Evolutionary conservation across 2,329 filamentous ascomycete species (phyloP).

Genomic region (Ilyonectria robusta): DNA sequence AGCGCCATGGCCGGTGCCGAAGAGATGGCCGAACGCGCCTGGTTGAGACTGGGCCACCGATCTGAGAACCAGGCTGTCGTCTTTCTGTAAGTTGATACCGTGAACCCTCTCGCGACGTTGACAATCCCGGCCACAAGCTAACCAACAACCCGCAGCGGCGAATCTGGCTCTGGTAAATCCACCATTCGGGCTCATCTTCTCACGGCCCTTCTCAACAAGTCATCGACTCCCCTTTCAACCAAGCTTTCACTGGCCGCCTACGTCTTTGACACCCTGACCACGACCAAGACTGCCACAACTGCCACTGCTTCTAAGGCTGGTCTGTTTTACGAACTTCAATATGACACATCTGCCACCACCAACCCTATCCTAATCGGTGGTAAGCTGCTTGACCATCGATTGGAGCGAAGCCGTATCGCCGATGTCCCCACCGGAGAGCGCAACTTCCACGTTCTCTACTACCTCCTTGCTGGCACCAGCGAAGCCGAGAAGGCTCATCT

Average conservation of each 20-base stretch:
- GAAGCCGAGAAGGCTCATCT: slow-evolving; percentile 91
- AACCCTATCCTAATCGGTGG: slow-evolving; percentile 93
- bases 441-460: slow-evolving; percentile 97
- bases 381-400: slow-evolving; percentile 92
- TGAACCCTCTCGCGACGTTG: not conserved
- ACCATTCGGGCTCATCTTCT: slow-evolving; percentile 92
- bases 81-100: slow-evolving; percentile 80
- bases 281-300: slow-evolving; percentile 96
- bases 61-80: slow-evolving; percentile 94
- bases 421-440: slow-evolving; percentile 95
- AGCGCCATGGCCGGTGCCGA: slow-evolving; percentile 94
- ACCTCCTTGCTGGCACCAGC: slow-evolving; percentile 93
- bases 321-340: slow-evolving; percentile 95
- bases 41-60: slow-evolving; percentile 85
- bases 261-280: slow-evolving; percentile 95
- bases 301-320: slow-evolving; percentile 96
- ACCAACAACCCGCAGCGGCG: slow-evolving; percentile 73
- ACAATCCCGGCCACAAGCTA: slow-evolving; percentile 38
- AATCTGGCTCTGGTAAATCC: slow-evolving; percentile 96
- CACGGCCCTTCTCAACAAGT: slow-evolving; percentile 87
- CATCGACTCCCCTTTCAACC: slow-evolving; percentile 91
- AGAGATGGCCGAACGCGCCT: slow-evolving; percentile 90
- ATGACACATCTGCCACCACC: slow-evolving; percentile 88
- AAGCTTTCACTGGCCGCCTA: slow-evolving; percentile 96
- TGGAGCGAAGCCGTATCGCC: slow-evolving; percentile 92